phyloP scores from a whole-genome alignment of 2,329 filamentous ascomycete species.

The Aspergillus ibericus region DNA sequence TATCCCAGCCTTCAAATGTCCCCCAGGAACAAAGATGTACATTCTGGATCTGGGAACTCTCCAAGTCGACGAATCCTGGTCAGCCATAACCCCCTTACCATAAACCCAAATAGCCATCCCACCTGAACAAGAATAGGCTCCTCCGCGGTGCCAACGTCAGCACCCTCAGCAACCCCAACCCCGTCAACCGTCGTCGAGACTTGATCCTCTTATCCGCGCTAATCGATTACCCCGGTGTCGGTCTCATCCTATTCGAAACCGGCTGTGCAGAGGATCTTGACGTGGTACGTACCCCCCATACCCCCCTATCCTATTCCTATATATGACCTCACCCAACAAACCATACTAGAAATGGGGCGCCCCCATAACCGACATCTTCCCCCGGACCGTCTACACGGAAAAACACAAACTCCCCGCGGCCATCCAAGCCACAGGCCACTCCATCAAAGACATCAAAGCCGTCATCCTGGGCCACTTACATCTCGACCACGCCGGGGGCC shows the following conservation, averaged over 20 bases:
- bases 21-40: not conserved
- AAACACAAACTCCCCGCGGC: conserved; percentile 37
- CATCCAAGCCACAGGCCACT: conserved; percentile 41
- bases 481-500: conserved; percentile 50
- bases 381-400: conserved; percentile 34
- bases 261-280: conserved; percentile 47
- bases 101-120: not conserved
- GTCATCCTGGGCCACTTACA: conserved; percentile 51
- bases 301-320: not conserved
- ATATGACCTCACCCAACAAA: no score
- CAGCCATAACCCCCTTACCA: not conserved
- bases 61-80: not conserved
- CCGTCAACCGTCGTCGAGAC: conserved; percentile 30
- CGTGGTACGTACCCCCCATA: conserved; percentile 26
- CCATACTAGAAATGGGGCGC: conserved; percentile 34
- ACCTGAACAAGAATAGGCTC: not conserved
- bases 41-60: not conserved
- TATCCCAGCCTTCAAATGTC: not conserved
- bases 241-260: conserved; percentile 49
- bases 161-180: not conserved
- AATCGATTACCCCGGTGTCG: conserved; percentile 48
- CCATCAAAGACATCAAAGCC: conserved; percentile 49
- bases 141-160: not conserved
- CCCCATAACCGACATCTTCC: conserved; percentile 41
- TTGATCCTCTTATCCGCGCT: conserved; percentile 45